Base-by-base conservation (phyloP, 352 stramenopile genomes). In the Phytophthora rubi region DNA sequence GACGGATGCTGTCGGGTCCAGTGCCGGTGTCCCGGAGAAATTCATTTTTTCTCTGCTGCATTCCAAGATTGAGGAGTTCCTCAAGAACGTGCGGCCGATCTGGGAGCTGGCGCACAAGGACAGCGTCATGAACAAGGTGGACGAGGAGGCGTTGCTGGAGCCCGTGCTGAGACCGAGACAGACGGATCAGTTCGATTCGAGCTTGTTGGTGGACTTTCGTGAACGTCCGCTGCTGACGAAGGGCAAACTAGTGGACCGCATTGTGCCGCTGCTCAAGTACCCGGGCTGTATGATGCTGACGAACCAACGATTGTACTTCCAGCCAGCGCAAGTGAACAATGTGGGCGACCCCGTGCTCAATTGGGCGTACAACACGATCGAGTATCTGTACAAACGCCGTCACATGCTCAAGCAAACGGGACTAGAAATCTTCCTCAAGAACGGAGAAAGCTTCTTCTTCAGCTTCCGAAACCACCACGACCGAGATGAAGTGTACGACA, bases 221-320 rank as follows among this genome's bases (percentile, higher is more conserved):
- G 93, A 98, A 69, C 83, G 86, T 8, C 84, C 91, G 21, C 62
- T 98, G 53, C 53, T 96, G 4, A 68, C 74, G 0, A 85, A 82
- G 39, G 85, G 85, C 13, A 93, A 97, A 52, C 61, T 91, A 0
- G 91, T 97, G 10, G 89, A 97, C 52, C 86, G 93, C 12, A 96
- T 98, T 44, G 90, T 93, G 59, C 94, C 95, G 44, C 62, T 98
- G 33, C 81, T 98, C 26, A 94, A 95, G 69, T 95, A 97, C 62
- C 95, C 94, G 0, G 94, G 95, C 1, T 96, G 87, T 58, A 37
- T 98, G 26, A 97, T 98, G 88, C 79, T 98, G 54, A 98, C 92
- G 18, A 94, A 97, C 69, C 80, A 91, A 57, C 68, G 83, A 10
- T 44, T 88, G 28, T 98, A 98, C 62, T 98, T 98, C 53, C 92